Evolutionary conservation across 2,329 filamentous ascomycete species (phyloP).

Genomic region (Alternaria sp.): DNA sequence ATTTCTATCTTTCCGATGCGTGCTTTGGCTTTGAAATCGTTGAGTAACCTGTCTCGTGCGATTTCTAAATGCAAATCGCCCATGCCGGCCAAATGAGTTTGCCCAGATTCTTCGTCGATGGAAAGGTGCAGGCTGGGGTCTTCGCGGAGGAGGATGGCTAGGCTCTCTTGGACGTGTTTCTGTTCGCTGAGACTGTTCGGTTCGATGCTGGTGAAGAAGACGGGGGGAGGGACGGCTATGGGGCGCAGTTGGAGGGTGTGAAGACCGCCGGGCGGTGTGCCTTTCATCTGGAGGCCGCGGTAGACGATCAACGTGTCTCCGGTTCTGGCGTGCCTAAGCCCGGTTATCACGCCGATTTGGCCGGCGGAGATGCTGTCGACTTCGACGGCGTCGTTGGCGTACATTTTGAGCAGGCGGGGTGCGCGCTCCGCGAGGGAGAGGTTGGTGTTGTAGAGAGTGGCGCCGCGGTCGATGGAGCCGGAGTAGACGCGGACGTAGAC

Average conservation of each 20-base stretch:
- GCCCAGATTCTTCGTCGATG: conserved; percentile 86
- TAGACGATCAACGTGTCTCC: conserved; percentile 89
- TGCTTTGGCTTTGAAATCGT: conserved; percentile 85
- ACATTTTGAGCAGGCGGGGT: conserved; percentile 84
- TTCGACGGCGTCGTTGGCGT: conserved; percentile 84
- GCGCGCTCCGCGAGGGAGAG: conserved; percentile 79
- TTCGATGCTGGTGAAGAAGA: conserved; percentile 96
- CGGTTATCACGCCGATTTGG: conserved; percentile 92
- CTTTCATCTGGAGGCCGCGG: conserved; percentile 64
- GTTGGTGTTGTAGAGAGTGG: conserved; percentile 85
- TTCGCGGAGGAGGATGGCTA: conserved; percentile 82
- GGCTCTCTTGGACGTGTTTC: conserved; percentile 76
- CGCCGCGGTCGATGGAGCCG: conserved; percentile 76
- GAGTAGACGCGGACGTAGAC: conserved; percentile 94
- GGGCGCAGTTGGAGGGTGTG: conserved; percentile 82
- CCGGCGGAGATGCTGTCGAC: conserved; percentile 80
- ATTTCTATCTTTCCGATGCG: conserved; percentile 91
- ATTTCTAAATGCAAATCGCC: conserved; percentile 95
- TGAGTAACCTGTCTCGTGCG: conserved; percentile 82
- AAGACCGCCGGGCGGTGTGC: conserved; percentile 70
- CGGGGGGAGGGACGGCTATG: conserved; percentile 87
- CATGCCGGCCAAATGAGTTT: conserved; percentile 95
- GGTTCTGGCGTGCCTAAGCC: conserved; percentile 88
- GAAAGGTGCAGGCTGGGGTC: conserved; percentile 89
- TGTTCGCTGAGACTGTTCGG: conserved; percentile 78